Percentiles rank a stretch among this genome's conserved stretches.
Evolutionary conservation across 2,329 filamentous ascomycete genomes (phyloP).

Genomic region (Neophaeococcomyces aloes): DNA sequence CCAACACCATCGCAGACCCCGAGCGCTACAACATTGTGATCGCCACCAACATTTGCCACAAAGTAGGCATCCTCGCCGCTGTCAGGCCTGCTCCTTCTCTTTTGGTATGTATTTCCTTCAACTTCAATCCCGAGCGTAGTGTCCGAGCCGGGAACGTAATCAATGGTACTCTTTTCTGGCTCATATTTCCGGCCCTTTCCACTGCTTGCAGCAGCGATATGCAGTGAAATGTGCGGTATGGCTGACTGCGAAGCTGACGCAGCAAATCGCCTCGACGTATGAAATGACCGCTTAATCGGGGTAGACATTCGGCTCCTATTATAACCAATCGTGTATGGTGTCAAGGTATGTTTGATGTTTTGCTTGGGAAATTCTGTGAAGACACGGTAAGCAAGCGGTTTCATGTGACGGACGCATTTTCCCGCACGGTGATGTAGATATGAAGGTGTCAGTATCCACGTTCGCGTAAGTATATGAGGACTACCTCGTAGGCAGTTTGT

Average conservation of each 20-base stretch:
- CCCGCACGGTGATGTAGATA: conserved; percentile 16
- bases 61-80: conserved; percentile 97
- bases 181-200: conserved; percentile 61
- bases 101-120: conserved; percentile 40
- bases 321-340: conserved; percentile 11
- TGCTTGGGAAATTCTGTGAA: conserved; percentile 14
- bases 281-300: conserved; percentile 9
- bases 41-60: conserved; percentile 65
- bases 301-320: conserved; percentile 1
- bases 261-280: conserved; percentile 7
- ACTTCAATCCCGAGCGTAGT: conserved; percentile 29
- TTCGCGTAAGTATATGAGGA: conserved; percentile 6
- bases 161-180: conserved; percentile 58
- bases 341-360: conserved; percentile 14
- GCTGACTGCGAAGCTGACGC: conserved; percentile 15
- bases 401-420: conserved; percentile 15
- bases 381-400: conserved; percentile 19
- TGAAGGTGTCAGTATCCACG: conserved; percentile 6
- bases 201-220: conserved; percentile 64
- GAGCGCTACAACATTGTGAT: conserved; percentile 62
- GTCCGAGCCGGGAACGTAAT: conserved; percentile 49
- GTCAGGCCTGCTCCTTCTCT: conserved; percentile 55
- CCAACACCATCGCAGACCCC: conserved; percentile 92
- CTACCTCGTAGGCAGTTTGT: not conserved
- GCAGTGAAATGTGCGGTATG: conserved; percentile 47